Evolutionary conservation across 371 early-diverging fungal species (phyloP), one percentile per base, ranked within the genome.

Genomic region (Saksenaea oblongispora): DNA sequence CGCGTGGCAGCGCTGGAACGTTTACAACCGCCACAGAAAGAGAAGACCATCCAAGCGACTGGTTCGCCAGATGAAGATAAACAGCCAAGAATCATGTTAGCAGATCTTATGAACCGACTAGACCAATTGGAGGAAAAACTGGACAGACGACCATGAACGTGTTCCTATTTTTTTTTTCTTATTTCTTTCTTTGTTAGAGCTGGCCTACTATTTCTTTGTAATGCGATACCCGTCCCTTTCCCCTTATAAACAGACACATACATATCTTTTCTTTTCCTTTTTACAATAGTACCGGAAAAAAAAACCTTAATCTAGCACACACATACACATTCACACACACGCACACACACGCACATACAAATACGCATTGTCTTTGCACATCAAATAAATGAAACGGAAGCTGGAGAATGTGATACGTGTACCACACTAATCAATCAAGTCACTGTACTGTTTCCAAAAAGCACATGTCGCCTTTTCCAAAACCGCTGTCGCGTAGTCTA

Each of bases 111-210:
- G 57, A 68, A 69, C 42, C 68, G 78, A 56, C 59, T 78, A 22
- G 73, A 78, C 64, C 66, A 64, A 54, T 65, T 78, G 37, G 78
- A 77, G 47, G 41, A 58, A 42, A 74, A 72, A 61, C 56, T 77
- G 58, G 65, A 69, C 34, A 63, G 61, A 31, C 37, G 56, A 35
- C 36, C 62, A 61, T 53, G 64, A 56, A 42, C 10, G 13, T 51
- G 22, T 34, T 39, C 41, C 56, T 54, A 59, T 56, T 34, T 61
- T 63, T 62, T 42, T 62, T 28, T 58, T 65, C 54, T 60, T 18
- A 26, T 42, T 60, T 61, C 24, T 54, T 24, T 34, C n/a, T 54
- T 39, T 42, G 34, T 47, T 61, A 42, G 27, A 24, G 41, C 27
- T 37, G 39, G 42, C 27, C 51, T 47, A 47, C 51, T 22, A 10